A percentile compares a stretch with the other conserved stretches of the same genome.
Evolutionary conservation across 108 stramenopile genomes (phyloP).

Genomic region (Ochromonas danica): DNA sequence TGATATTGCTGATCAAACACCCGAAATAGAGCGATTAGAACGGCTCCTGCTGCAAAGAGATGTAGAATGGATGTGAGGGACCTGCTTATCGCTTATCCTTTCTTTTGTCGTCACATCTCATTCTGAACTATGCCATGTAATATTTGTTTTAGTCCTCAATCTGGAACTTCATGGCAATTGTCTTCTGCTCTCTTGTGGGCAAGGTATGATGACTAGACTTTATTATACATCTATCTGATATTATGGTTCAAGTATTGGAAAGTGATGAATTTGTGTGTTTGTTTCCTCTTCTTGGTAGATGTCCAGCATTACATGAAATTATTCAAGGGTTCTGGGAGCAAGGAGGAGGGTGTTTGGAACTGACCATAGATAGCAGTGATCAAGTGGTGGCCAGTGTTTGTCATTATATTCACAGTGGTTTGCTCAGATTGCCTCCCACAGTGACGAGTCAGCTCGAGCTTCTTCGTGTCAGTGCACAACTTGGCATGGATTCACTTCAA

Average conservation of each 20-base stretch:
- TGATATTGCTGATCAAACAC: no score
- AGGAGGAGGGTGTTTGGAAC: not conserved
- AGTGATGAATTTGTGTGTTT: not conserved
- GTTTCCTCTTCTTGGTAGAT: not conserved
- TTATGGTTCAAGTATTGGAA: not conserved
- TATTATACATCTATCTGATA: no score
- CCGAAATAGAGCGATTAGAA: no score
- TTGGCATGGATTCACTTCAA: not conserved
- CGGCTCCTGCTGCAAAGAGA: no score
- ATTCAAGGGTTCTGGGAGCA: not conserved
- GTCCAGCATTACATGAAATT: not conserved
- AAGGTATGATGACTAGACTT: not conserved
- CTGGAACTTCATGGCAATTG: not conserved
- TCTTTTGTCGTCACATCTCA: not conserved
- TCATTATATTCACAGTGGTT: not conserved
- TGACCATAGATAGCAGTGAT: not conserved
- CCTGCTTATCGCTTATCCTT: not conserved
- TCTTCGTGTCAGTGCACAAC: not conserved
- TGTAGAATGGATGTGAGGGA: slow-evolving; percentile 29
- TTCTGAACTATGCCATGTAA: not conserved
- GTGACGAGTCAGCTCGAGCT: not conserved
- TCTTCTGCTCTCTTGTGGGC: not conserved
- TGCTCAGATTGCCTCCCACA: not conserved
- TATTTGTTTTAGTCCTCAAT: not conserved
- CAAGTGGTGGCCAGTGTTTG: not conserved